Evolutionary conservation across 2,329 filamentous ascomycete genomes (phyloP).

Genomic region (Pseudogymnoascus sp.): DNA sequence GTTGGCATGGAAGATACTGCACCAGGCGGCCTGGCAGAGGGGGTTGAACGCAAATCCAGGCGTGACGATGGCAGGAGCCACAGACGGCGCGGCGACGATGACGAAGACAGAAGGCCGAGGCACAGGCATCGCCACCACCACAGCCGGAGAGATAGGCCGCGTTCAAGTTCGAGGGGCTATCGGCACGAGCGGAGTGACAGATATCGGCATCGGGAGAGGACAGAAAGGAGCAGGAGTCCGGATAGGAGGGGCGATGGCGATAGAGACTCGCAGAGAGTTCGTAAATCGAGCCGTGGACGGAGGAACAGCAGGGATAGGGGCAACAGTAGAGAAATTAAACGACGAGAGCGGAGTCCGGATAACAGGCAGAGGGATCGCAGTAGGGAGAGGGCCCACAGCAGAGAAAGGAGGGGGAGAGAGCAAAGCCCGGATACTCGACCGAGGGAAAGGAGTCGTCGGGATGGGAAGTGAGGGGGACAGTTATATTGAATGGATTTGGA

Average conservation of each 20-base stretch:
- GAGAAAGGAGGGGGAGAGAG: neutral
- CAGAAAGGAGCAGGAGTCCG: constrained; percentile 23
- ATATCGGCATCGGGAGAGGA: constrained; percentile 18
- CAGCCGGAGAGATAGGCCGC: constrained; percentile 21
- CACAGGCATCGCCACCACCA: constrained; percentile 26
- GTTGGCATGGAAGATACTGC: constrained; percentile 7
- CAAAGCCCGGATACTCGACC: neutral
- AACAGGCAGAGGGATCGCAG: neutral
- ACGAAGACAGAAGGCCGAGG: constrained; percentile 18
- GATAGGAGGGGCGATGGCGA: constrained; percentile 16
- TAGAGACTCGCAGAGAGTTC: constrained; percentile 5
- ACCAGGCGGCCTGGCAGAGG: constrained; percentile 18
- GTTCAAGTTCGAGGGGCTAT: constrained; percentile 20
- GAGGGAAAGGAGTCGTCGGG: neutral
- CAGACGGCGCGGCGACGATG: constrained; percentile 19
- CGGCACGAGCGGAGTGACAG: constrained; percentile 16
- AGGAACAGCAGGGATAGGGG: constrained; percentile 23
- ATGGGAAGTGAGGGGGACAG: neutral
- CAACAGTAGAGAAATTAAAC: constrained; percentile 22
- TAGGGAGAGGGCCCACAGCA: neutral
- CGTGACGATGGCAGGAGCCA: constrained; percentile 10
- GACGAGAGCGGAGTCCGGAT: neutral
- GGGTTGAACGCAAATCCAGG: constrained; percentile 10
- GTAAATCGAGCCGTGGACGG: constrained; percentile 22
- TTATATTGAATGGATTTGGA: neutral